Conservation (phyloP, 805 yeast genomes). For the Starmera caribaea region DNA sequence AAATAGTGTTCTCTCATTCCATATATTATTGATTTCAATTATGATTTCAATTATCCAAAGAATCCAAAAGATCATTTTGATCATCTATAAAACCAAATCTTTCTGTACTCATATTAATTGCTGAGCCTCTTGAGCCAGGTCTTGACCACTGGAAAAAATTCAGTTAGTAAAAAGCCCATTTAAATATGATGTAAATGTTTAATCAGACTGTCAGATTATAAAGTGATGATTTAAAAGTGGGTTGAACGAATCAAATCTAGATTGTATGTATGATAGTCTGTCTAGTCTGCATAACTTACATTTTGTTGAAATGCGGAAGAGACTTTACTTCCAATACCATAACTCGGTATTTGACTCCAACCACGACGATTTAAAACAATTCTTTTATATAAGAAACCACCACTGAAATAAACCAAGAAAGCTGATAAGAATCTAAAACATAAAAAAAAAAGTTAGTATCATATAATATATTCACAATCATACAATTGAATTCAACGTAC, state of each 20-base stretch:
- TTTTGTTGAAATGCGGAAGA: conserved; percentile 16
- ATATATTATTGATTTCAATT: not conserved
- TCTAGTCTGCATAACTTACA: conserved; percentile 12
- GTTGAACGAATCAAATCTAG: not conserved
- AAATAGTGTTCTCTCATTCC: no score
- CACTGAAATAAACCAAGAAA: conserved; percentile 31
- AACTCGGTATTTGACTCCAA: conserved; percentile 24
- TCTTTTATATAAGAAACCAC: conserved; percentile 27
- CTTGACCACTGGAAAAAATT: conserved; percentile 5
- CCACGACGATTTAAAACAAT: conserved; percentile 27
- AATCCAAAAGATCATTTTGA: conserved; percentile 30
- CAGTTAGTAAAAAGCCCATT: no score
- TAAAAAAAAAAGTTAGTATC: not conserved
- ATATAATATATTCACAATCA: conserved; percentile 25
- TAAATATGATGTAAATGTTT: not conserved
- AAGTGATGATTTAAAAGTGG: no score
- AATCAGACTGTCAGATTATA: conserved; percentile 1
- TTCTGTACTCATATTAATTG: conserved; percentile 14
- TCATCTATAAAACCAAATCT: conserved; percentile 29
- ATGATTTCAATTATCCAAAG: conserved; percentile 18
- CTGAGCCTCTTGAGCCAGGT: conserved; percentile 8
- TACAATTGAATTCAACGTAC: conserved; percentile 28
- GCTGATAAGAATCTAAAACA: conserved; percentile 26
- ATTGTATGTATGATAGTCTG: no score
- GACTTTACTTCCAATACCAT: conserved; percentile 15